These are phyloP conservation scores for Aphanomyces euteiches DNA, from an alignment of 352 stramenopile species.

Conservation along the genomic window DNA sequence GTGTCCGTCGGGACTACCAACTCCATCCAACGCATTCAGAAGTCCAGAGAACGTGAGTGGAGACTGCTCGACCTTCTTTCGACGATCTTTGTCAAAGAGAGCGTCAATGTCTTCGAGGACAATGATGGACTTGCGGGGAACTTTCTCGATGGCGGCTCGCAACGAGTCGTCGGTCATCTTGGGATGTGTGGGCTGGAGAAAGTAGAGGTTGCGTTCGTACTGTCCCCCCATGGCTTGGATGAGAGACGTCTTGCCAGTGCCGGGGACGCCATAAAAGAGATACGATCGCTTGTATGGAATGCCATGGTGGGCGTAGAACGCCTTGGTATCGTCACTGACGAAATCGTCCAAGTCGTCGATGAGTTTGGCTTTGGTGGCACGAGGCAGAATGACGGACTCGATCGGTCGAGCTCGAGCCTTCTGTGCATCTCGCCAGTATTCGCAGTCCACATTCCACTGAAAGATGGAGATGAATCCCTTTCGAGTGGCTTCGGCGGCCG, in stretches of 20 bases:
- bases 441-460: background rate
- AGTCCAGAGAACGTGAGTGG: conserved; percentile 36
- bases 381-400: conserved; percentile 19
- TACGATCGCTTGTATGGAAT: conserved; percentile 15
- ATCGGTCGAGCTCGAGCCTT: background rate
- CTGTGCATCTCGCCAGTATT: conserved; percentile 3
- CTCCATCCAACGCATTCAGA: conserved; percentile 38
- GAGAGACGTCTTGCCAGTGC: conserved; percentile 29
- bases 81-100: conserved; percentile 29
- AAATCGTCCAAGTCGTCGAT: conserved; percentile 20
- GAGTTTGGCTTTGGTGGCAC: background rate
- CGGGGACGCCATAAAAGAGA: conserved; percentile 25
- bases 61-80: conserved; percentile 17
- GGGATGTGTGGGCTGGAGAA: conserved; percentile 1
- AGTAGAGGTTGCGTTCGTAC: conserved; percentile 15
- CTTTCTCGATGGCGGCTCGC: background rate
- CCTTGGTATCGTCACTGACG: conserved; percentile 1
- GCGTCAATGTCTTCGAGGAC: conserved; percentile 41
- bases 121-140: conserved; percentile 26
- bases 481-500: background rate
- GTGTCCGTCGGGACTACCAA: conserved; percentile 31
- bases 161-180: conserved; percentile 19
- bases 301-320: conserved; percentile 17
- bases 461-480: background rate
- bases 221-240: conserved; percentile 20